phyloP scores from a whole-genome alignment of 75 land plant genomes.

The Selaginella tamariscina region DNA sequence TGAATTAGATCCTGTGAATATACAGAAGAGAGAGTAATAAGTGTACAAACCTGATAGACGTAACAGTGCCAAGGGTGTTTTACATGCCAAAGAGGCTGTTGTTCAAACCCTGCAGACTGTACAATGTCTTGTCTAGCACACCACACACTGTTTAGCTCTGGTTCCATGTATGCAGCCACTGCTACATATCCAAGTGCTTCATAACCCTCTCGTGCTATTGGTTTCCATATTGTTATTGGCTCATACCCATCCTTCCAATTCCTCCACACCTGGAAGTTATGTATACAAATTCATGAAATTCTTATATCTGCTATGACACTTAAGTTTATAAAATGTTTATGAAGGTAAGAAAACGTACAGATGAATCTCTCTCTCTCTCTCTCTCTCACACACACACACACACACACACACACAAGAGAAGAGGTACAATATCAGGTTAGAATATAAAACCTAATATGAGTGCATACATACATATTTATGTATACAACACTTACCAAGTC shows the following conservation, averaged over 20 bases:
- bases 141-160: constrained; percentile 33
- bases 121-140: constrained; percentile 42
- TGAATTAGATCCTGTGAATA: too few species aligned
- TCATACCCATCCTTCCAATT: constrained; percentile 71
- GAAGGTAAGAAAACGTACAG: too few species aligned
- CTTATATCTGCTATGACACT: not conserved
- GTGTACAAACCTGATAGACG: constrained; percentile 73
- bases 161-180: constrained; percentile 58
- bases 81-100: constrained; percentile 54
- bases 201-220: constrained; percentile 76
- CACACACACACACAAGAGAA: not conserved
- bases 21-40: too few species aligned
- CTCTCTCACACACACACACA: not conserved
- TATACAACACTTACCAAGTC: constrained; percentile 57
- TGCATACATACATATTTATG: not conserved
- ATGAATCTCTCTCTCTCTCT: too few species aligned
- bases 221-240: constrained; percentile 81
- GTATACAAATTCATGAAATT: not conserved
- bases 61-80: constrained; percentile 84
- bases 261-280: constrained; percentile 71
- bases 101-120: constrained; percentile 59
- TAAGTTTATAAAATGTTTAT: too few species aligned
- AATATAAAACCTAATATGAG: not conserved
- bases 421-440: not conserved
- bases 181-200: constrained; percentile 70